Percentiles rank a stretch among this genome's conserved stretches.
Evolutionary conservation across 306 rosid species (phyloP).

Genomic region (Acacia crassicarpa): DNA sequence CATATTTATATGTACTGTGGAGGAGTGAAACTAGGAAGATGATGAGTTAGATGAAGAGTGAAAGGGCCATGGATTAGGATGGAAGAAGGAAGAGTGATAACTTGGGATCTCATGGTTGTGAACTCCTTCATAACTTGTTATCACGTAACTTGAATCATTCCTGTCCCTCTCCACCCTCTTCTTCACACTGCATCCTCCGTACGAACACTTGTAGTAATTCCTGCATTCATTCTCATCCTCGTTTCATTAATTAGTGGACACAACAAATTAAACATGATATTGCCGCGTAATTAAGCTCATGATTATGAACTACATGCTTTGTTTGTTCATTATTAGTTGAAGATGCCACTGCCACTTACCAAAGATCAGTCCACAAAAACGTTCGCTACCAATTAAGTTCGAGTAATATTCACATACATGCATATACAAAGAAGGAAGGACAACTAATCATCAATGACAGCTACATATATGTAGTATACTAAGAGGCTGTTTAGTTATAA

Average conservation of each 20-base stretch:
- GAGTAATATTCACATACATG: not conserved
- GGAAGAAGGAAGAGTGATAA: conserved; percentile 31
- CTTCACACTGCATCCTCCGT: conserved; percentile 73
- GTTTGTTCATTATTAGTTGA: not conserved
- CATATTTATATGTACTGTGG: no score
- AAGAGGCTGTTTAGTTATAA: not conserved
- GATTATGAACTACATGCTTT: not conserved
- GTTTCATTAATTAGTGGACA: no score
- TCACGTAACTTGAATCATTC: conserved; percentile 70
- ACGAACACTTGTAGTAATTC: conserved; percentile 84
- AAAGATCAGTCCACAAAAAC: not conserved
- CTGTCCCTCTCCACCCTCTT: conserved; percentile 85
- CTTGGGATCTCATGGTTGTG: conserved; percentile 79
- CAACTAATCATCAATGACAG: not conserved
- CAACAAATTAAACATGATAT: not conserved
- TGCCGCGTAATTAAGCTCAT: not conserved
- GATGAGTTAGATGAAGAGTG: conserved; percentile 4
- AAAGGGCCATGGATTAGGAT: conserved; percentile 23
- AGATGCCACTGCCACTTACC: not conserved
- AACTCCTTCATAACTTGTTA: conserved; percentile 76
- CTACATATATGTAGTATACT: no score
- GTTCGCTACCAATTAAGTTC: not conserved
- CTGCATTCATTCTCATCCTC: conserved; percentile 31
- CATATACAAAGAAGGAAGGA: not conserved
- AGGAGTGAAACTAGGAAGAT: not conserved